Conservation (phyloP, 345 rosid genomes). For the Rubroshorea leprosula region DNA sequence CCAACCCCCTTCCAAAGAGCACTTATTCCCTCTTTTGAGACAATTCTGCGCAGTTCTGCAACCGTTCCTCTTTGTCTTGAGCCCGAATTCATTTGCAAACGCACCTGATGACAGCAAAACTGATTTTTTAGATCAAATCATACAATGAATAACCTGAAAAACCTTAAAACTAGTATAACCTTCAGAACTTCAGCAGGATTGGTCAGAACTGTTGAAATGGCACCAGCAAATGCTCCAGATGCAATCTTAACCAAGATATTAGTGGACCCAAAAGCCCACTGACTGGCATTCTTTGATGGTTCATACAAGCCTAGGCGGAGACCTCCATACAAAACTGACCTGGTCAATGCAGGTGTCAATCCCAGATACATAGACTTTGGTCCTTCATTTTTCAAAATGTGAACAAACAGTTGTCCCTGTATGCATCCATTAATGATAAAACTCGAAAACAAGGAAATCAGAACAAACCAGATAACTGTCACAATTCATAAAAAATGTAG, state of each 20-base stretch:
- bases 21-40: conserved; percentile 66
- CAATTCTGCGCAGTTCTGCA: conserved; percentile 49
- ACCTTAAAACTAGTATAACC: conserved; percentile 35
- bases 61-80: conserved; percentile 33
- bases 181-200: conserved; percentile 84
- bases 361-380: conserved; percentile 65
- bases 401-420: conserved; percentile 52
- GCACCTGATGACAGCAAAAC: conserved; percentile 47
- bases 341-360: conserved; percentile 66
- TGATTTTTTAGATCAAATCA: conserved; percentile 8
- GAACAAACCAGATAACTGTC: conserved; percentile 1
- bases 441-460: background rate
- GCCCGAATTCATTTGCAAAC: conserved; percentile 67
- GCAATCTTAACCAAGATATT: conserved; percentile 71
- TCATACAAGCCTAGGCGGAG: conserved; percentile 80
- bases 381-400: conserved; percentile 60
- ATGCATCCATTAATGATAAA: conserved; percentile 2
- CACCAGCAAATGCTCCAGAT: conserved; percentile 81
- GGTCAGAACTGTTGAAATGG: conserved; percentile 68
- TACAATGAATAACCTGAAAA: background rate
- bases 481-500: background rate
- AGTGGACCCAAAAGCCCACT: conserved; percentile 73
- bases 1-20: conserved; percentile 98
- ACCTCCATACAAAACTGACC: conserved; percentile 85
- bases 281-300: conserved; percentile 63